Evolutionary conservation across 2,329 filamentous ascomycete species (phyloP), one percentile per base, ranked within the genome.

Genomic region (Fusarium nematophilum): DNA sequence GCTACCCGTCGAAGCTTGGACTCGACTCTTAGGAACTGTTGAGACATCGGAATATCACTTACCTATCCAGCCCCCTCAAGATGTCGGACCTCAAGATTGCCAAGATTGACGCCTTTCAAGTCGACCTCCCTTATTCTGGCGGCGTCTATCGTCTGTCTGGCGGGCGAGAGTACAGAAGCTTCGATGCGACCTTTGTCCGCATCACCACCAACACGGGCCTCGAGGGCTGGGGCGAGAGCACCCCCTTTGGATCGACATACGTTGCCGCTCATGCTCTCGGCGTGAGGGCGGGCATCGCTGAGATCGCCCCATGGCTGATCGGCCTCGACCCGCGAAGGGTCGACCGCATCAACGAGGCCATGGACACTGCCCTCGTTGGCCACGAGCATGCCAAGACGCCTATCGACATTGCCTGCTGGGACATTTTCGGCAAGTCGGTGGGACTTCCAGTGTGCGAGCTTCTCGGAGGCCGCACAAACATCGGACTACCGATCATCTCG

Each of bases 161-260:
- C 2, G 63, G 62, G 4, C 59, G 62, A 9, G 53, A 61, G 25
- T 57, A 61, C 17, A 45, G 21, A 5, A 51, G 53, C 46, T 66
- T 66, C 9, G 62, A 66, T 27, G 53, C 39, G 9, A 64, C 62
- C 9, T 53, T 64, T 45, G 59, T 66, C 13, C 62, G 62, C 29
- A 56, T 65, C 23, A 65, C 59, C 9, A 64, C 62, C 21, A 17
- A 58, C 23, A 65, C 52, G 6, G 63, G 62, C 6, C 58, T 65
- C 36, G 53, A 63, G 33, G 59, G 59, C 34, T 66, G 62, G 62
- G 63, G 59, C 3, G 62, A 65, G 23, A 66, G 59, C 30, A 64
- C 59, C 1, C 62, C 62, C 15, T 66, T 66, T 18, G 62, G 56
- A 5, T 57, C 62, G 11, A 61, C 49, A 27, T 65, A 58, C 6